phyloP scores from a whole-genome alignment of 208 protist genomes.

The Borovskyia barvae region DNA sequence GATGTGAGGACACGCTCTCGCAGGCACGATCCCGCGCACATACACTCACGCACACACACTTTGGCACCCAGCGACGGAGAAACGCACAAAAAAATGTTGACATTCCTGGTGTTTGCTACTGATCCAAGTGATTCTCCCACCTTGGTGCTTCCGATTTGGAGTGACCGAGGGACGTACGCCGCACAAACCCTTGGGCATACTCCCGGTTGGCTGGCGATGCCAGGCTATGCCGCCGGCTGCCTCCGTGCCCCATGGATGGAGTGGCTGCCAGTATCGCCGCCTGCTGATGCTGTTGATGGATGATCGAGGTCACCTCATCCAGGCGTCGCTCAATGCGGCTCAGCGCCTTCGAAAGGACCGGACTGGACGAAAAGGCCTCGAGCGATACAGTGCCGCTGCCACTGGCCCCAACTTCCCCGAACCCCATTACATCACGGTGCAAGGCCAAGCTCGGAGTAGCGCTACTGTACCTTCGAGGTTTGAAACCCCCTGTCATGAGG shows the following conservation, averaged over 20 bases:
- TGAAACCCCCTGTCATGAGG: conserved; percentile 62
- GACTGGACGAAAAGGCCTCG: conserved; percentile 27
- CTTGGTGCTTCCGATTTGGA: conserved; percentile 14
- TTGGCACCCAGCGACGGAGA: no score
- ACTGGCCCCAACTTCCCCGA: conserved; percentile 1
- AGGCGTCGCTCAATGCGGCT: conserved; percentile 67
- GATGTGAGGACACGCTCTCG: no score
- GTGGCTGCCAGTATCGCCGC: background rate
- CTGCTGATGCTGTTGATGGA: conserved; percentile 38
- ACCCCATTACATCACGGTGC: conserved; percentile 7
- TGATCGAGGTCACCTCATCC: conserved; percentile 69
- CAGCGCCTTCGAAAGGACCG: conserved; percentile 49
- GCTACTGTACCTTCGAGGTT: conserved; percentile 28
- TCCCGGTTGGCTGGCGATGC: conserved; percentile 13
- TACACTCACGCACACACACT: no score
- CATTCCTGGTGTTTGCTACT: conserved; percentile 22
- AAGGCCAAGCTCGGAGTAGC: background rate
- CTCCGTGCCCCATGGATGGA: background rate
- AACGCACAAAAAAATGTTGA: no score
- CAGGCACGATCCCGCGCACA: no score
- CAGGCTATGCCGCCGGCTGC: conserved; percentile 19
- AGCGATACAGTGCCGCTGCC: conserved; percentile 2
- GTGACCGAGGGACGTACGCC: conserved; percentile 16
- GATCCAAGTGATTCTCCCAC: conserved; percentile 19
- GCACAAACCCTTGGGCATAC: conserved; percentile 3